Base-by-base conservation (phyloP, 257 asterid species). In the Leptodermis oblonga region DNA sequence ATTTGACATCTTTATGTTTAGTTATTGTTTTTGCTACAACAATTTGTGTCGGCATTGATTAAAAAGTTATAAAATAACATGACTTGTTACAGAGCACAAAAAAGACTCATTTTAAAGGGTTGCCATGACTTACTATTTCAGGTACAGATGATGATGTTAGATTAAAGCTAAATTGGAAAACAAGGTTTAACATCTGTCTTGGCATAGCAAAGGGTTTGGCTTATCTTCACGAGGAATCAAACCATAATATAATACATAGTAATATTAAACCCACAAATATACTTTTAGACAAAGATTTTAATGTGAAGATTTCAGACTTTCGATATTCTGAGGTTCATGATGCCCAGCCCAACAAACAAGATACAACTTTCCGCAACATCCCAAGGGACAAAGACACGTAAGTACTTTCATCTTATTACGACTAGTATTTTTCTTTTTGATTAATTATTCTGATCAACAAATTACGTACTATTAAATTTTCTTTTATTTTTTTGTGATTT, bases 311-410 rank as follows among this genome's bases (percentile, higher is more conserved):
- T 10, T 63, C 68, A 5, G 37, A 41, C 54, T 63, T 63, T 22
- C 20, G 68, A 20, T 63, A 63, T 14, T 41, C 53, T 5, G 65
- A 63, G 54, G 23, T 63, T 63, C 68, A 63, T 41, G 68, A 63
- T 22, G 68, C 4, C 14, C 36, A 18, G 17, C 2, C 2, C 12
- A 63, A n/a, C 1, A 20, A 41, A 41, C 4, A 63, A 42, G 68
- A 45, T 22, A 15, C 14, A n/a, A n/a, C n/a, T n/a, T n/a, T n/a
- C 41, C 53, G 49, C 34, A 25, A 41, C 14, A 41, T 45, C 20
- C 69, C 37, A 41, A 64, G 36, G 23, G 39, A 53, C 9, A 43
- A 65, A 65, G 65, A 60, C 65, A 60, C 43, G 65, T 60, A 60
- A n/a, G n/a, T n/a, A n/a, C n/a, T n/a, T n/a, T n/a, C n/a, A n/a